phyloP scores from a whole-genome alignment of 306 rosid species.

The Macrotyloma uniflorum region DNA sequence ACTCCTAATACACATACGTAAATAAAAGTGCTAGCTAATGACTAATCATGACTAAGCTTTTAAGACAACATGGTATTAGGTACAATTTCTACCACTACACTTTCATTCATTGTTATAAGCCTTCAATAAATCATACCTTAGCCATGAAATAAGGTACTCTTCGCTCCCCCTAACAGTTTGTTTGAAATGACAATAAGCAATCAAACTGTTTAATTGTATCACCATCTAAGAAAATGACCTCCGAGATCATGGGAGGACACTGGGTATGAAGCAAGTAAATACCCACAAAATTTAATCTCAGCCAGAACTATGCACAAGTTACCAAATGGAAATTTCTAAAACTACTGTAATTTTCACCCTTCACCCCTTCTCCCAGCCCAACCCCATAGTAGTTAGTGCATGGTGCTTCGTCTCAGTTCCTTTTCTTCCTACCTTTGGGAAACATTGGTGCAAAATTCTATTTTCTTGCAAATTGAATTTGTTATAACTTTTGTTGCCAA shows the following conservation, averaged over 20 bases:
- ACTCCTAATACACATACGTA: neutral
- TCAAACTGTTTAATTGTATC: neutral
- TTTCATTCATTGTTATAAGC: neutral
- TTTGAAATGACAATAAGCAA: neutral
- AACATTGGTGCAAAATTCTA: conserved; percentile 9
- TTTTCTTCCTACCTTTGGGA: neutral
- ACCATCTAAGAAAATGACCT: neutral
- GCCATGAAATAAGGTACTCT: conserved; percentile 6
- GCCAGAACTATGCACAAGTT: neutral
- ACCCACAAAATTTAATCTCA: neutral
- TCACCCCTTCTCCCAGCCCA: neutral
- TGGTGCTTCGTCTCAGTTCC: conserved; percentile 16
- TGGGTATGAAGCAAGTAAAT: neutral
- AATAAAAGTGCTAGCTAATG: neutral
- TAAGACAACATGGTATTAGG: neutral
- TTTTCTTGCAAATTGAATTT: conserved; percentile 16
- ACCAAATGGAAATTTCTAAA: neutral
- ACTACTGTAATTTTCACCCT: neutral
- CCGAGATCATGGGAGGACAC: neutral
- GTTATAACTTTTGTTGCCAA: neutral
- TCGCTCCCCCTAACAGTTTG: neutral
- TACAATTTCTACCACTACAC: neutral
- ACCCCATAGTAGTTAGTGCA: neutral
- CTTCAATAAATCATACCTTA: neutral
- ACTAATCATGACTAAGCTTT: neutral